These are phyloP conservation scores for Aspergillus sp. DNA, from an alignment of 2,329 filamentous ascomycete genomes.

Conservation along the genomic window DNA sequence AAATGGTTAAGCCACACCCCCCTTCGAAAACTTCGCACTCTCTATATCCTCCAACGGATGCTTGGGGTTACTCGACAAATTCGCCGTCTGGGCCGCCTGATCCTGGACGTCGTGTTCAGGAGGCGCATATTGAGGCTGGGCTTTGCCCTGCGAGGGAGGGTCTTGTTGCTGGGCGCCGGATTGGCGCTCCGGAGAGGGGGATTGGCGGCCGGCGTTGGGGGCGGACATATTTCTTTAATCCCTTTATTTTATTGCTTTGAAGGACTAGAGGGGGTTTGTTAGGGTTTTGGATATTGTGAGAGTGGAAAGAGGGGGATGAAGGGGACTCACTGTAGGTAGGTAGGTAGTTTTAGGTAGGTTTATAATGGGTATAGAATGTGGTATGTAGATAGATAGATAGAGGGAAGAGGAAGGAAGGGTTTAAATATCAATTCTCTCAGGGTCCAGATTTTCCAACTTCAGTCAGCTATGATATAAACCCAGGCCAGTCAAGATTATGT, in stretches of 20 bases:
- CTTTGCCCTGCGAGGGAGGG: constrained; percentile 59
- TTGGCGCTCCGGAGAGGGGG: constrained; percentile 71
- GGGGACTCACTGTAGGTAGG: background rate
- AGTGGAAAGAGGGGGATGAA: background rate
- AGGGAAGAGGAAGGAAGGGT: background rate
- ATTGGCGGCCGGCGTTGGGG: constrained; percentile 69
- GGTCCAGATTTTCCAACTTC: background rate
- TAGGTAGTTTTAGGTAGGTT: background rate
- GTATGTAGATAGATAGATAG: background rate
- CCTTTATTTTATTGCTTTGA: background rate
- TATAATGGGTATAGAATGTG: background rate
- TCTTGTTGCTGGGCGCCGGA: constrained; percentile 64
- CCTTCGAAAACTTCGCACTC: constrained; percentile 35
- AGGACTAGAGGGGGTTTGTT: background rate
- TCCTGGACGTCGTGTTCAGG: constrained; percentile 28
- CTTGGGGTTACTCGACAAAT: constrained; percentile 45
- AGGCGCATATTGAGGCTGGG: constrained; percentile 37
- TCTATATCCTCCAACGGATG: constrained; percentile 43
- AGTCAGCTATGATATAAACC: background rate
- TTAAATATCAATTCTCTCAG: background rate
- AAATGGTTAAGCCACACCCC: constrained; percentile 7
- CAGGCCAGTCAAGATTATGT: background rate
- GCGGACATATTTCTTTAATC: constrained; percentile 56
- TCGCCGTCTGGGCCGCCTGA: constrained; percentile 17
- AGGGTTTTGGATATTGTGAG: background rate